These are phyloP conservation scores for Buddleja alternifolia DNA, from an alignment of 257 asterid species.

Conservation along the genomic window DNA sequence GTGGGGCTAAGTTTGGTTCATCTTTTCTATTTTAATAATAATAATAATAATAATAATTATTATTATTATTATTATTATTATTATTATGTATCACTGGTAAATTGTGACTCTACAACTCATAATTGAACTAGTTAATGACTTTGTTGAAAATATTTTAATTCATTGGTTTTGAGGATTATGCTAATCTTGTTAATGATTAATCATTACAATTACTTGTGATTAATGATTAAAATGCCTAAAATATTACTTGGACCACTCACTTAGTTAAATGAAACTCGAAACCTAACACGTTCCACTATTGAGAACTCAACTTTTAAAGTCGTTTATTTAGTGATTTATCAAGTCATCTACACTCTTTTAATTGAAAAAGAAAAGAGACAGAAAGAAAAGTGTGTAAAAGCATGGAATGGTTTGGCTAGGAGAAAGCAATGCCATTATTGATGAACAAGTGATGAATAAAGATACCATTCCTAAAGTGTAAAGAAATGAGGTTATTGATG, in stretches of 20 bases:
- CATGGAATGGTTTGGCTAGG: not conserved
- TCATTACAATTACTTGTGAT: not conserved
- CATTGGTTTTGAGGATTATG: too few species aligned
- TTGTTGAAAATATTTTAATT: too few species aligned
- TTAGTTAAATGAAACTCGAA: not conserved
- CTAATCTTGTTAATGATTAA: too few species aligned
- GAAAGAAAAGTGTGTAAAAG: not conserved
- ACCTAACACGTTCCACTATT: not conserved
- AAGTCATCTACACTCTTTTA: not conserved
- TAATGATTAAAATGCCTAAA: too few species aligned
- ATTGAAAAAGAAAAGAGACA: not conserved
- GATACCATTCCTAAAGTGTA: not conserved
- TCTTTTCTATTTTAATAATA: too few species aligned
- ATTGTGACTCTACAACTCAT: too few species aligned
- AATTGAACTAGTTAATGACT: too few species aligned
- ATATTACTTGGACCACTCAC: not conserved
- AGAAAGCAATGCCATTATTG: slow-evolving; percentile 23
- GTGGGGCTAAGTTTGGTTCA: too few species aligned
- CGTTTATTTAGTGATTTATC: not conserved
- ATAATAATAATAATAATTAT: too few species aligned
- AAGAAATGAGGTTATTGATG: not conserved
- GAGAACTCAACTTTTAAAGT: not conserved
- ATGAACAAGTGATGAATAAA: slow-evolving; percentile 1
- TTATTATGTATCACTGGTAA: too few species aligned
- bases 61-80: too few species aligned